Conservation (phyloP, 31 red algal species). For the Odonthalia washingtoniensis region DNA sequence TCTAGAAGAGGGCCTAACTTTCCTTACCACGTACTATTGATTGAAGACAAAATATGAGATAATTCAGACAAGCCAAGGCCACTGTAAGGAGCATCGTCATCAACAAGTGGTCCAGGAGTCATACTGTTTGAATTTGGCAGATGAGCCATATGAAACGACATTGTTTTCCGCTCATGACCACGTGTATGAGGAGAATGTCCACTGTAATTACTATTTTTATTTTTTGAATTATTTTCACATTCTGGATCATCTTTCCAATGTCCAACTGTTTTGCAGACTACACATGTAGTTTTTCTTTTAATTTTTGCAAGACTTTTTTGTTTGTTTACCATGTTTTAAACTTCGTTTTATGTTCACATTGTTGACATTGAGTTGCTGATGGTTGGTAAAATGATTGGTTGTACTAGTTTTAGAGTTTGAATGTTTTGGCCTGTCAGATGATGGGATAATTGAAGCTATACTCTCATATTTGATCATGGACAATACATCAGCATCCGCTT, state of each 20-base stretch:
- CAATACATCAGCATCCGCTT: not conserved
- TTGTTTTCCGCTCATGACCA: not conserved
- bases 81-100: not conserved
- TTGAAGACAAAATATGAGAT: not conserved
- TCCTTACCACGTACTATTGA: not conserved
- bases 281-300: not conserved
- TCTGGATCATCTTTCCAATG: not conserved
- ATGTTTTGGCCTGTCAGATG: not conserved
- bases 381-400: too few relatives aligned
- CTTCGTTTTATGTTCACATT: not conserved
- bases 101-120: not conserved
- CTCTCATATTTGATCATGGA: not conserved
- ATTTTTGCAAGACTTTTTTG: not conserved
- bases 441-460: not conserved
- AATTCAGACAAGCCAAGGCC: not conserved
- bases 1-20: not conserved
- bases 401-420: too few relatives aligned
- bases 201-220: not conserved
- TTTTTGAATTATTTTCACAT: slow-evolving; percentile 2
- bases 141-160: not conserved
- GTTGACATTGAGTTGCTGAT: too few relatives aligned
- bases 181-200: not conserved
- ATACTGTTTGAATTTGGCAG: not conserved
- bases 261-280: not conserved
- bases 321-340: not conserved